Evolutionary conservation across 371 early-diverging fungal genomes (phyloP).

Genomic region (Zychaea mexicana): DNA sequence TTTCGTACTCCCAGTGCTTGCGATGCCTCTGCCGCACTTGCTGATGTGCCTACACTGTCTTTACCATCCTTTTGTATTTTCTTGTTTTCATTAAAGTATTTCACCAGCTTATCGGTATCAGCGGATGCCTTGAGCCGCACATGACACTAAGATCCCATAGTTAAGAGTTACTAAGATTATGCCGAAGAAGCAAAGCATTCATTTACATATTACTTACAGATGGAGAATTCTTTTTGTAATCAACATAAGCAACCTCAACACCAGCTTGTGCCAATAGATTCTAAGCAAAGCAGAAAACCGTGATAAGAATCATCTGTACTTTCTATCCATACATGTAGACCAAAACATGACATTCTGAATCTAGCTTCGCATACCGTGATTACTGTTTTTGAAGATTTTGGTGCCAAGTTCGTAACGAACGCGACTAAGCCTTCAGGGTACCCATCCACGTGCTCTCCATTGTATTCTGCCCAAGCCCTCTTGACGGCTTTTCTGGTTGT

Average conservation of each 20-base stretch:
- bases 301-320: neutral
- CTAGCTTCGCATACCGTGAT: slow-evolving; percentile 13
- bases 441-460: neutral
- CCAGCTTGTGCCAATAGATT: slow-evolving; percentile 32
- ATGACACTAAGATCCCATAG: slow-evolving; percentile 19
- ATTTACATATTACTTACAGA: slow-evolving; percentile 8
- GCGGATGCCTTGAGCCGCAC: slow-evolving; percentile 29
- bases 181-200: neutral
- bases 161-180: neutral
- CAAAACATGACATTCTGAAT: too few species aligned
- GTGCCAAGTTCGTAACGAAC: slow-evolving; percentile 29
- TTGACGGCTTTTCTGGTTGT: neutral
- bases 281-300: neutral
- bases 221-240: slow-evolving; percentile 30
- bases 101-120: slow-evolving; percentile 26
- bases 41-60: slow-evolving; percentile 24
- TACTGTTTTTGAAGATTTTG: slow-evolving; percentile 29
- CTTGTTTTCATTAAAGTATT: slow-evolving; percentile 25
- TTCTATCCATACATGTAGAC: neutral
- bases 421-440: slow-evolving; percentile 31
- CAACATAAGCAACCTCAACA: slow-evolving; percentile 30
- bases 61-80: slow-evolving; percentile 24
- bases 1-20: slow-evolving; percentile 11
- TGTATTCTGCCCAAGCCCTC: slow-evolving; percentile 8
- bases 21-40: neutral